Evolutionary conservation across 2,329 filamentous ascomycete genomes (phyloP).

Genomic region (Huntiella omanensis): DNA sequence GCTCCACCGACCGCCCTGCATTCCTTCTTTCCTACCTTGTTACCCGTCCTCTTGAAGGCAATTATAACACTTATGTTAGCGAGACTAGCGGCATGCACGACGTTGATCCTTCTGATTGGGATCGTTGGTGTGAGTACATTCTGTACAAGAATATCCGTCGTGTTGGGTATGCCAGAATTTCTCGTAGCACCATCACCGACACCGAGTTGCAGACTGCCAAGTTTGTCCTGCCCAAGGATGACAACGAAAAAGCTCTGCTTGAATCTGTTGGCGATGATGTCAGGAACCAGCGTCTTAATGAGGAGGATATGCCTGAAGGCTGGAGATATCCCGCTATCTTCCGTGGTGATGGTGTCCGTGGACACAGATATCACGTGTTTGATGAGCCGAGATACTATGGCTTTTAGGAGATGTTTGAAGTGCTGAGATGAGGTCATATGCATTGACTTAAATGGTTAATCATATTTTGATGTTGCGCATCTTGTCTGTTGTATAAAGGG

Average conservation of each 20-base stretch:
- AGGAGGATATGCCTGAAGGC: conserved; percentile 57
- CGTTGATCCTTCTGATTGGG: conserved; percentile 83
- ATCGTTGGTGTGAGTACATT: conserved; percentile 98
- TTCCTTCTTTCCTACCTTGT: conserved; percentile 86
- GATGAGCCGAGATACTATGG: conserved; percentile 63
- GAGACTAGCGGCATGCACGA: conserved; percentile 81
- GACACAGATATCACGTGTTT: conserved; percentile 89
- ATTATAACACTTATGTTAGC: conserved; percentile 92
- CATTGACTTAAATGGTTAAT: too few relatives aligned
- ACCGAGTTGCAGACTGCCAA: conserved; percentile 95
- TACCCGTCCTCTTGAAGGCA: conserved; percentile 73
- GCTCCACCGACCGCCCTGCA: conserved; percentile 55
- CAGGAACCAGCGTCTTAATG: conserved; percentile 39
- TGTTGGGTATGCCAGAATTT: conserved; percentile 77
- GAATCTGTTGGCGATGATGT: conserved; percentile 29
- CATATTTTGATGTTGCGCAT: too few relatives aligned
- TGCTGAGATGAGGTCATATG: too few relatives aligned
- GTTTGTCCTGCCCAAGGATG: conserved; percentile 58
- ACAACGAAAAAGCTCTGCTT: conserved; percentile 31
- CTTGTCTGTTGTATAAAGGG: too few relatives aligned
- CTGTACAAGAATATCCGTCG: conserved; percentile 77
- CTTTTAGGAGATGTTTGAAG: conserved; percentile 3
- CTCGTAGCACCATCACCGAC: conserved; percentile 80
- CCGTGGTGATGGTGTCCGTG: conserved; percentile 66
- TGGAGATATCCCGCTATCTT: conserved; percentile 74